Evolutionary conservation across 1,284 basidiomycete species (phyloP).

Genomic region (Melampsora americana): DNA sequence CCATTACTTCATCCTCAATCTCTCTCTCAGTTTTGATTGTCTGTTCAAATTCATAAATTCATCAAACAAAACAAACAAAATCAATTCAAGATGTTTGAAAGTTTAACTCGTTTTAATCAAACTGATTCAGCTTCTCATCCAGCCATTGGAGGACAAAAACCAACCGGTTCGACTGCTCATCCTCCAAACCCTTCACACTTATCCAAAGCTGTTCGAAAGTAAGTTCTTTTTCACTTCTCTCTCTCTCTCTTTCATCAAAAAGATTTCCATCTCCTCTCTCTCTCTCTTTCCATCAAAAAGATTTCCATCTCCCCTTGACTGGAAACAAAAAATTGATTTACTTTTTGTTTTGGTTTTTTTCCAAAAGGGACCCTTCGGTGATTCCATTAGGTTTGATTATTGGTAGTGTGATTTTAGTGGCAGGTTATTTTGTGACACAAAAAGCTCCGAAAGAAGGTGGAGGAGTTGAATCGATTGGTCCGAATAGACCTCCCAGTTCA

Average conservation of each 20-base stretch:
- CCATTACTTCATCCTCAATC: too few relatives aligned
- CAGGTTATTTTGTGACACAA: conserved; percentile 23
- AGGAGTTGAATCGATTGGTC: conserved; percentile 23
- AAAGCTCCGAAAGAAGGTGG: conserved; percentile 40
- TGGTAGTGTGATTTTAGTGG: conserved; percentile 26
- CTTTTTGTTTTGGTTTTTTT: neutral
- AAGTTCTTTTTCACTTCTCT: neutral
- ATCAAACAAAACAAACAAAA: neutral
- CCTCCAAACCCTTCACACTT: conserved; percentile 26
- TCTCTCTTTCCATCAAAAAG: too few relatives aligned
- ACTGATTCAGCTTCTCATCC: neutral
- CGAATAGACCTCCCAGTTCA: neutral
- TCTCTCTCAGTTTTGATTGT: too few relatives aligned
- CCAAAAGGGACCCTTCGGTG: conserved; percentile 39
- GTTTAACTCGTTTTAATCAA: conserved; percentile 2
- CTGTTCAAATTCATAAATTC: too few relatives aligned
- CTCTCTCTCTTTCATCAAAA: too few relatives aligned
- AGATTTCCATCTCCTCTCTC: too few relatives aligned
- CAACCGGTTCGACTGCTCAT: neutral
- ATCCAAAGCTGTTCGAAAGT: conserved; percentile 37
- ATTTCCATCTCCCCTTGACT: too few relatives aligned
- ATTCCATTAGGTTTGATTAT: conserved; percentile 36
- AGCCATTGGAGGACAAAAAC: neutral
- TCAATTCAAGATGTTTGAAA: too few relatives aligned
- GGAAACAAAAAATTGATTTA: neutral